phyloP scores from a whole-genome alignment of 169 alveolate species.

The Plasmodium blacklocki region DNA sequence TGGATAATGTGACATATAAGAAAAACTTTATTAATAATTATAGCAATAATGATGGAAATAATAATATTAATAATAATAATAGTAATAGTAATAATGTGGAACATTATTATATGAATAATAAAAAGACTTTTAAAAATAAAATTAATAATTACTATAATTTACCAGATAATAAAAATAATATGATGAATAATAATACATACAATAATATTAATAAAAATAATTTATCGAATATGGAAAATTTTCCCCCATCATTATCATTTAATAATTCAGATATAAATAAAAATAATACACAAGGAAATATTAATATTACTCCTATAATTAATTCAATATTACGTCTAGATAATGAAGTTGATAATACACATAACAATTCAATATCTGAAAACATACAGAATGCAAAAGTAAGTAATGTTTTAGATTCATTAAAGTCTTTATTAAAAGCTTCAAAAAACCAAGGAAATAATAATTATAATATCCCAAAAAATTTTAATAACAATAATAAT shows the following conservation, averaged over 20 bases:
- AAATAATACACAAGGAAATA: constrained; percentile 19
- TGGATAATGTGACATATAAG: constrained; percentile 9
- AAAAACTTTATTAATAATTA: constrained; percentile 17
- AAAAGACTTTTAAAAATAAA: neutral
- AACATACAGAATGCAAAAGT: constrained; percentile 69
- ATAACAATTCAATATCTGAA: constrained; percentile 26
- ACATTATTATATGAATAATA: constrained; percentile 8
- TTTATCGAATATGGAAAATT: too few species aligned
- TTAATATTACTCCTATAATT: constrained; percentile 60
- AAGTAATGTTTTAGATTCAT: constrained; percentile 56
- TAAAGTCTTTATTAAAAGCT: constrained; percentile 56
- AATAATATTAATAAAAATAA: neutral
- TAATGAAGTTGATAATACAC: neutral
- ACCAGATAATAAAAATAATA: neutral
- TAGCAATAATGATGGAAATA: neutral
- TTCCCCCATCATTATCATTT: neutral
- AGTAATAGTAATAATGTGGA: constrained; percentile 10
- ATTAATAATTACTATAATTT: neutral
- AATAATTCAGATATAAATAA: constrained; percentile 1
- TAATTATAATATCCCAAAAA: constrained; percentile 2
- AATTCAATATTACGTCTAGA: constrained; percentile 55
- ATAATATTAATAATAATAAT: constrained; percentile 1
- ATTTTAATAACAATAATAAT: constrained; percentile 2
- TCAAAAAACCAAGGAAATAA: constrained; percentile 23
- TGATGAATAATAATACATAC: neutral